phyloP scores from a whole-genome alignment of 176 grass and related monocot species.

The Eleusine coracana region DNA sequence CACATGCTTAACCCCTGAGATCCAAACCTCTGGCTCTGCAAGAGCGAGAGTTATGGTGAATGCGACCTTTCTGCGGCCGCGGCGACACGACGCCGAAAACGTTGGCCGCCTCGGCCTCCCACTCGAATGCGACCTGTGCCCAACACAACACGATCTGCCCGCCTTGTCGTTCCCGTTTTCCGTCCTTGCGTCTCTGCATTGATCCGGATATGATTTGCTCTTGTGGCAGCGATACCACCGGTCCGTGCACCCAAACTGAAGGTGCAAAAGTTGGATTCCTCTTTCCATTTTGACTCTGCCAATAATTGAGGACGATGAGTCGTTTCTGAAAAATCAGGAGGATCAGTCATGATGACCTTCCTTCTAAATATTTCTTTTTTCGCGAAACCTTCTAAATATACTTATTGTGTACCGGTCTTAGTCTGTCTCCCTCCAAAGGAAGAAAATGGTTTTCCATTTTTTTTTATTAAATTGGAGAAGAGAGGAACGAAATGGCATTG shows the following conservation, averaged over 20 bases:
- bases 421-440: neutral
- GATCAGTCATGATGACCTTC: neutral
- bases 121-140: neutral
- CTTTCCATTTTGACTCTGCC: neutral
- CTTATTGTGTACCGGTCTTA: neutral
- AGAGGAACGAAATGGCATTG: neutral
- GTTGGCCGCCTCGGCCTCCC: neutral
- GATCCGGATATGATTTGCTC: neutral
- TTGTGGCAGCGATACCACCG: neutral
- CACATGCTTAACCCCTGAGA: neutral
- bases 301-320: neutral
- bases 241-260: no score
- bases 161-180: neutral
- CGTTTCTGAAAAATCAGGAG: neutral
- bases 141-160: neutral
- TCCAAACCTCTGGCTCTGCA: neutral
- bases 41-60: neutral
- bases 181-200: neutral
- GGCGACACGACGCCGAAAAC: neutral
- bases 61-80: neutral
- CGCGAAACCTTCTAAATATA: neutral
- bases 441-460: neutral
- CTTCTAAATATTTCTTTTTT: neutral
- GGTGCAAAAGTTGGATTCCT: conserved; percentile 1
- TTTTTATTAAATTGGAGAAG: no score